These are phyloP conservation scores for Wickerhamomyces tratensis DNA, from an alignment of 805 yeast genomes.

Conservation along the genomic window DNA sequence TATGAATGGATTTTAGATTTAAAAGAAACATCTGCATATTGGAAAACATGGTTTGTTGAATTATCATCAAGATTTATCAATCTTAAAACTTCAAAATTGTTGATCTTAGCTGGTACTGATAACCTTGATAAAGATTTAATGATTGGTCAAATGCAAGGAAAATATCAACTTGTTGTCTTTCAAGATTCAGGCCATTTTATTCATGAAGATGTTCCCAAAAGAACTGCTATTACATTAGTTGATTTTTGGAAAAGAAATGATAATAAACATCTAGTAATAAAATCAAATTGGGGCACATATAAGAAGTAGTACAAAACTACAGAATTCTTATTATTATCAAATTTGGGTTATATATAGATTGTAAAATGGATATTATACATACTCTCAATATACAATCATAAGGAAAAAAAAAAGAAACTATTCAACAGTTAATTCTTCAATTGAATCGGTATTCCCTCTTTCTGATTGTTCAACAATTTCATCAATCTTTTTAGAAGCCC, in stretches of 20 bases:
- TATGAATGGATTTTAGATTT: conserved; percentile 61
- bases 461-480: conserved; percentile 54
- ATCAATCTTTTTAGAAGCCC: conserved; percentile 88
- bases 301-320: neutral
- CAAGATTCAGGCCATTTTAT: conserved; percentile 83
- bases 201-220: conserved; percentile 83
- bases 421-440: conserved; percentile 37
- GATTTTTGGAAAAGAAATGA: conserved; percentile 38
- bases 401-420: conserved; percentile 5
- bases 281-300: conserved; percentile 27
- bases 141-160: conserved; percentile 98
- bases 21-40: conserved; percentile 47
- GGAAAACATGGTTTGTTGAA: conserved; percentile 78
- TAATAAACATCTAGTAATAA: conserved; percentile 21
- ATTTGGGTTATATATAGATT: too few species aligned
- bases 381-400: neutral
- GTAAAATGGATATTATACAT: neutral
- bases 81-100: conserved; percentile 51
- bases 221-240: conserved; percentile 44
- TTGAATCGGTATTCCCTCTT: conserved; percentile 22
- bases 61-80: conserved; percentile 46
- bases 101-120: conserved; percentile 84
- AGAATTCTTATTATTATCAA: neutral
- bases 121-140: conserved; percentile 76
- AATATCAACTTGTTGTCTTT: conserved; percentile 80